Evolutionary conservation across 192 early-diverging fungal genomes (phyloP), one percentile per base, ranked within the genome.

Genomic region (Backusella parvicylindrica): DNA sequence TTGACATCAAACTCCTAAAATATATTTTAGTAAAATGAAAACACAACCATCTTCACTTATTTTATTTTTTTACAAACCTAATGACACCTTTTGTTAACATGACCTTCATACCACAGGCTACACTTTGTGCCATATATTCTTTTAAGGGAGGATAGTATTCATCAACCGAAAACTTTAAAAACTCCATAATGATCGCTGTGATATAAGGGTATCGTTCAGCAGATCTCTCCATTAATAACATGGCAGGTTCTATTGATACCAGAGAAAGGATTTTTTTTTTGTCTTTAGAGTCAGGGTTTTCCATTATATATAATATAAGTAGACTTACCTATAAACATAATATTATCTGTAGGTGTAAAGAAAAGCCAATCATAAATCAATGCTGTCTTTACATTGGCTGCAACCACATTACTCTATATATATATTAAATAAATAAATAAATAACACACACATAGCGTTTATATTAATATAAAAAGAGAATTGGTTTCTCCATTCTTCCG

Each of bases 331-430:
- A 90, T 88, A 49, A 82, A 82, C 93, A 95, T 95, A 32, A 95
- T 89, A 69, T 83, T 91, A 65, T 93, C 92, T 12, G 65, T n/a
- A 6, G 90, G 84, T 28, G 87, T 85, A 70, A 87, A 95, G 60
- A 91, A 92, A 21, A 95, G 76, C 93, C 93, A 95, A 75, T 95
- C 93, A 66, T 88, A 92, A 63, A 92, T 91, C 37, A 95, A 72
- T 12, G 93, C 92, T 21, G 92, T 82, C 49, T 94, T 94, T 43
- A 88, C 89, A 70, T 90, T 89, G 16, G 89, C 80, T 4, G 90
- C 90, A 0, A 85, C 82, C 0, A 89, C 86, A 65, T 83, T 83
- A 41, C 87, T 89, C 76, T 89, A 76, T 50, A 30, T 18, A 38
- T 6, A 72, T 7, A 60, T 12, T 23, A 70, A 28, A 68, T 21